phyloP scores from a whole-genome alignment of 257 asterid species.

The Solanum bulbocastanum region DNA sequence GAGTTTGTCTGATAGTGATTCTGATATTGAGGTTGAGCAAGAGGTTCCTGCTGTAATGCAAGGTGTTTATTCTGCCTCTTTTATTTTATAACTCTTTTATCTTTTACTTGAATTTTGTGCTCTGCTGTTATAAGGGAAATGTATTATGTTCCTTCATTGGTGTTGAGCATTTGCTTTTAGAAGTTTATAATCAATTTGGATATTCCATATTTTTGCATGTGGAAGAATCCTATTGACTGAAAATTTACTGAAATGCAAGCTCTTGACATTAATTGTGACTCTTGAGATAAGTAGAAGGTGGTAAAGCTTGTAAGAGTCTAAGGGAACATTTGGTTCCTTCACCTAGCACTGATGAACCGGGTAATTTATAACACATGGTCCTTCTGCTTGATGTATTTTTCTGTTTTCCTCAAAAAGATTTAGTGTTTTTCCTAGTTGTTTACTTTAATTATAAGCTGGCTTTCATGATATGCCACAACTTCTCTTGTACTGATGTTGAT shows the following conservation, averaged over 20 bases:
- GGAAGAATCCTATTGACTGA: neutral
- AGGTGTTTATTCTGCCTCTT: neutral
- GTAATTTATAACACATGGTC: neutral
- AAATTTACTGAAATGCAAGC: neutral
- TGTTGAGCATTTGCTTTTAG: neutral
- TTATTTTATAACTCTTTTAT: neutral
- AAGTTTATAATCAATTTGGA: neutral
- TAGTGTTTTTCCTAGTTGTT: neutral
- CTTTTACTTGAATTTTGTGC: neutral
- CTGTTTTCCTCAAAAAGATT: neutral
- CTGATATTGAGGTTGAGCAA: conserved; percentile 32
- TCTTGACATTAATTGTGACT: neutral
- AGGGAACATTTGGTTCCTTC: neutral
- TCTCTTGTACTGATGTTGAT: neutral
- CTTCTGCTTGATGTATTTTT: neutral
- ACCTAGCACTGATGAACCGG: neutral
- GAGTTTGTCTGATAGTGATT: conserved; percentile 30
- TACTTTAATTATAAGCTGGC: neutral
- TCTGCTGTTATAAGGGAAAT: neutral
- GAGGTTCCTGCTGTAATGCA: conserved; percentile 15
- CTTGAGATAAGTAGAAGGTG: neutral
- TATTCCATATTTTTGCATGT: neutral
- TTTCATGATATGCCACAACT: neutral
- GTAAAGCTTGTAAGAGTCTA: neutral
- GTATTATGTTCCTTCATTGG: neutral